phyloP scores from a whole-genome alignment of 169 alveolate species.

The Plasmodium billcollinsi region DNA sequence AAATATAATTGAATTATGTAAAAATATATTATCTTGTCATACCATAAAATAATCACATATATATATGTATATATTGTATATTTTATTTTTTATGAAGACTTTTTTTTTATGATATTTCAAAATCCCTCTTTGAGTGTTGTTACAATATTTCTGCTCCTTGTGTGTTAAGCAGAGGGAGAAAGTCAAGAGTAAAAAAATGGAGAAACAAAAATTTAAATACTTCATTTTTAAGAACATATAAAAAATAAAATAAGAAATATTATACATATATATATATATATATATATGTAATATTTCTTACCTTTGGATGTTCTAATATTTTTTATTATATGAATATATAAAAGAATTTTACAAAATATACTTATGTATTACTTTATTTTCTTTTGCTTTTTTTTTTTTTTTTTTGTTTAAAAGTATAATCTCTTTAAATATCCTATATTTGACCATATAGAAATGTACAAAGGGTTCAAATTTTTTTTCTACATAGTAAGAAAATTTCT shows the following conservation, averaged over 20 bases:
- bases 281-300: neutral
- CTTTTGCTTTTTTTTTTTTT: no score
- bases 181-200: conserved; percentile 16
- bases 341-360: no score
- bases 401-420: no score
- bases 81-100: neutral
- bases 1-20: neutral
- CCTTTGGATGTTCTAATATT: neutral
- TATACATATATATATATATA: neutral
- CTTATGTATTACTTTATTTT: no score
- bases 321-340: no score
- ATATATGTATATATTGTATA: no score
- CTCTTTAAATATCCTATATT: no score
- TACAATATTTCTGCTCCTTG: conserved; percentile 34
- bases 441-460: no score
- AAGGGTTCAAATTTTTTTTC: no score
- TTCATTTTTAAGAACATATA: conserved; percentile 31
- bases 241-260: neutral
- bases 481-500: no score
- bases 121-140: conserved; percentile 60
- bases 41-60: no score
- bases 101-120: conserved; percentile 66
- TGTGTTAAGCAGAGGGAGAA: conserved; percentile 12
- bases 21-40: no score
- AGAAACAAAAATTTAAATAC: conserved; percentile 8